Percentiles rank a stretch among this genome's conserved stretches.
Evolutionary conservation across 768 basidiomycete genomes (phyloP).

Genomic region (Sporobolomyces pararoseus): DNA sequence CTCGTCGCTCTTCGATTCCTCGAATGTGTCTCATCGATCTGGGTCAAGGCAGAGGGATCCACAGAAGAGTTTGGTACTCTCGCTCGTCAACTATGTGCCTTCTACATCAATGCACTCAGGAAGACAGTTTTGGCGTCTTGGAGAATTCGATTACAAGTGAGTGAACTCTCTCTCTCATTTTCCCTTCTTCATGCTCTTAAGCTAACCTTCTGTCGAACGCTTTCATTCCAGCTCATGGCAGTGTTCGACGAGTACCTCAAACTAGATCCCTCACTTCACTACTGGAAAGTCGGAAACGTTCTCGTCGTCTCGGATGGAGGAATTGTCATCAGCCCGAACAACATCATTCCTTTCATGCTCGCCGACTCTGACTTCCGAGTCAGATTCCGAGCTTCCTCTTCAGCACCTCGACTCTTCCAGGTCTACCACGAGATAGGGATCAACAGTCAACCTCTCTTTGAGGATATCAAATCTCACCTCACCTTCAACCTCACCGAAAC

Average conservation of each 20-base stretch:
- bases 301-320: constrained; percentile 46
- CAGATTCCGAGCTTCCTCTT: constrained; percentile 69
- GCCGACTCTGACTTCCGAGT: constrained; percentile 77
- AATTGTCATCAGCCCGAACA: constrained; percentile 51
- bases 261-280: constrained; percentile 57
- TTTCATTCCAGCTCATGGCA: constrained; percentile 52
- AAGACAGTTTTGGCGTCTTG: constrained; percentile 58
- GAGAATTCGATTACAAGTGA: constrained; percentile 55
- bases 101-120: constrained; percentile 56
- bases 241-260: constrained; percentile 67
- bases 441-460: constrained; percentile 52
- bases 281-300: constrained; percentile 53
- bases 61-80: constrained; percentile 53
- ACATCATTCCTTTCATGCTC: constrained; percentile 56
- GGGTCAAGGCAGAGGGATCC: constrained; percentile 51
- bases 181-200: no score
- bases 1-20: constrained; percentile 62
- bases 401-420: constrained; percentile 52
- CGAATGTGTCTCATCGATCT: constrained; percentile 62
- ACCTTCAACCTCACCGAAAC: constrained; percentile 62
- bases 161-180: not conserved
- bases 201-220: no score
- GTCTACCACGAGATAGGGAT: constrained; percentile 25
- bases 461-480: constrained; percentile 55
- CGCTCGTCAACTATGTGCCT: constrained; percentile 57